A percentile compares a stretch with the other conserved stretches of the same genome.
phyloP scores from a whole-genome alignment of 768 basidiomycete genomes.

The Cyclocybe cylindracea region DNA sequence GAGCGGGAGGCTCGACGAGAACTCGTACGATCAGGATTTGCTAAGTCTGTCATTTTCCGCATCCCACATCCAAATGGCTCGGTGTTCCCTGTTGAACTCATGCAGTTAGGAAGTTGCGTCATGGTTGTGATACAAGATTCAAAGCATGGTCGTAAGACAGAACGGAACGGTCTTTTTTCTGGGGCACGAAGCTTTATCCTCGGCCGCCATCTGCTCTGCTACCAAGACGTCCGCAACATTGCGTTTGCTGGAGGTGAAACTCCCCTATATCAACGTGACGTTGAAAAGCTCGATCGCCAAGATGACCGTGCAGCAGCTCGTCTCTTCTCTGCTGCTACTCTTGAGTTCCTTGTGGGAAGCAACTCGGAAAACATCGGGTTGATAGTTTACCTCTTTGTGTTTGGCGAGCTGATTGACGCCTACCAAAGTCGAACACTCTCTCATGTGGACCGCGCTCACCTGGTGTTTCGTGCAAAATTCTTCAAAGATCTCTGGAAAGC shows the following conservation, averaged over 20 bases:
- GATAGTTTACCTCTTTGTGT: slow-evolving; percentile 39
- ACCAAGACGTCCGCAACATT: slow-evolving; percentile 17
- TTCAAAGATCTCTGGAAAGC: slow-evolving; percentile 31
- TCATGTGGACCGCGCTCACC: slow-evolving; percentile 24
- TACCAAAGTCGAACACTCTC: slow-evolving; percentile 32
- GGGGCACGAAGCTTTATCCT: slow-evolving; percentile 28
- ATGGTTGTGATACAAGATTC: slow-evolving; percentile 1
- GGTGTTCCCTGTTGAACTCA: no score
- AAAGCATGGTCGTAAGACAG: not conserved
- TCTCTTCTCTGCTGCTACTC: slow-evolving; percentile 33
- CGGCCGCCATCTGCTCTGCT: slow-evolving; percentile 21
- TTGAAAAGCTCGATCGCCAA: slow-evolving; percentile 42
- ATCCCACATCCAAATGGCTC: not conserved
- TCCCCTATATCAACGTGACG: slow-evolving; percentile 27
- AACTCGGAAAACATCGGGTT: slow-evolving; percentile 26
- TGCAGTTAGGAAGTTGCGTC: no score
- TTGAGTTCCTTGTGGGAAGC: slow-evolving; percentile 23
- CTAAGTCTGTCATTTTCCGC: not conserved
- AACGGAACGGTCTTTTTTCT: slow-evolving; percentile 6
- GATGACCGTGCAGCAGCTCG: slow-evolving; percentile 44
- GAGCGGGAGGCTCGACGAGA: no score
- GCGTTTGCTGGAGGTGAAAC: slow-evolving; percentile 11
- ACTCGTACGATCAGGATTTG: no score
- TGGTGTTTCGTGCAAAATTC: slow-evolving; percentile 29
- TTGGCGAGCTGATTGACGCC: slow-evolving; percentile 38